Base-by-base conservation (phyloP, 2,329 filamentous ascomycete species). In the Truncatella angustata region DNA sequence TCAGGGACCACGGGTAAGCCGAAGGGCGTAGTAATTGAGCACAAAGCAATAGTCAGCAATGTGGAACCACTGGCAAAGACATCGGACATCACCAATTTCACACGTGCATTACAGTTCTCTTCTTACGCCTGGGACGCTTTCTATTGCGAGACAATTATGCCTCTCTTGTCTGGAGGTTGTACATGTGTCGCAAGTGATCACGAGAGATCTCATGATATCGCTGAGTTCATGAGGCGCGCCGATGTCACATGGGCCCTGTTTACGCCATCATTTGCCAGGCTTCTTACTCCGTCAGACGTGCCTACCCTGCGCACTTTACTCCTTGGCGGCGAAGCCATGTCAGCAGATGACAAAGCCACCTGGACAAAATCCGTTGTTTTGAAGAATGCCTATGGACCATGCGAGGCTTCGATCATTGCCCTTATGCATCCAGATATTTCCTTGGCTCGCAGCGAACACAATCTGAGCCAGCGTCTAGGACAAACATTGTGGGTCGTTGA, bases 61-160 rank as follows among this genome's bases (percentile, higher is more conserved):
- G 24, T 52, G n/a, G 34, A 28, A n/a, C 28, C 46, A 10, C 7
- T 40, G 24, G 26, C 26, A 23, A 39, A 21, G 26, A 24, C 18
- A 5, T 44, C n/a, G 18, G 56, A 85, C 26, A 78, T 82, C 53
- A 77, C 79, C 47, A 18, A 80, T 77, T 1, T 73, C 74, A 69
- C 9, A 68, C 74, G 1, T 2, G 46, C 32, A 4, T 20, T 52
- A n/a, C 53, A 52, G 18, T 55, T 55, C 14, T 39, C 53, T 20
- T 52, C 53, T 4, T 55, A 52, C 40, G 39, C 45, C 12, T 73
- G 71, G 28, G 71, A 74, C 53, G 69, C 65, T 26, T 52, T 52
- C 21, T 46, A 52, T 12, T 42, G 61, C 20, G 68, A 73, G 37
- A 67, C 70, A 9, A 36, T 55, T 12, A 35, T 35, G 11, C 32